Evolutionary conservation across 148 eudicot genomes (phyloP).

Genomic region (Selenicereus undatus): DNA sequence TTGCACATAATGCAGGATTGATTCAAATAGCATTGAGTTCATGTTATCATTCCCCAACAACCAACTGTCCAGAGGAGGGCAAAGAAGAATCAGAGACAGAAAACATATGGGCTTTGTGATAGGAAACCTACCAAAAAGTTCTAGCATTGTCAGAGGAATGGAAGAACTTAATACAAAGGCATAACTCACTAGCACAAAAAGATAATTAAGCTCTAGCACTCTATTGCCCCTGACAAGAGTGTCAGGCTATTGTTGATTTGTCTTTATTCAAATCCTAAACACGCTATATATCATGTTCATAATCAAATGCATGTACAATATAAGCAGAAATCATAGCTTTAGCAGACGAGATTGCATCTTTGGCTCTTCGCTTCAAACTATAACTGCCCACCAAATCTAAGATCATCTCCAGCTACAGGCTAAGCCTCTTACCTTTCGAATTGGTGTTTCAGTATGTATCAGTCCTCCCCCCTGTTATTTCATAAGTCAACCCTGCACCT

Average conservation of each 20-base stretch:
- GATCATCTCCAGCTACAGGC: neutral
- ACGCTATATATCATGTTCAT: neutral
- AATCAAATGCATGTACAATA: neutral
- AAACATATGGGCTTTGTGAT: neutral
- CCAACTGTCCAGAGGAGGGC: neutral
- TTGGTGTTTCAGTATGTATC: neutral
- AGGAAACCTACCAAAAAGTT: neutral
- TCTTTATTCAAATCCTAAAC: neutral
- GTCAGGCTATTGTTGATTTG: neutral
- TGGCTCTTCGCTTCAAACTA: neutral
- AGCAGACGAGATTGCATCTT: neutral
- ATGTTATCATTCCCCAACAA: neutral
- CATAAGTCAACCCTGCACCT: neutral
- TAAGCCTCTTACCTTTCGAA: neutral
- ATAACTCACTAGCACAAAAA: neutral
- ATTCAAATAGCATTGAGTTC: neutral
- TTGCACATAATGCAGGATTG: neutral
- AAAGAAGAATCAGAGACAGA: neutral
- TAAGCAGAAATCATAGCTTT: neutral
- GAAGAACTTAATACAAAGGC: neutral
- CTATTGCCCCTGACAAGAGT: neutral
- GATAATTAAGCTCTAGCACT: neutral
- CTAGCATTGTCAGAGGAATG: neutral
- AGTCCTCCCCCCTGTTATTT: neutral
- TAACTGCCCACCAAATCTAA: neutral